Conservation (phyloP, 805 yeast species). For the Teunomyces tritomae region DNA sequence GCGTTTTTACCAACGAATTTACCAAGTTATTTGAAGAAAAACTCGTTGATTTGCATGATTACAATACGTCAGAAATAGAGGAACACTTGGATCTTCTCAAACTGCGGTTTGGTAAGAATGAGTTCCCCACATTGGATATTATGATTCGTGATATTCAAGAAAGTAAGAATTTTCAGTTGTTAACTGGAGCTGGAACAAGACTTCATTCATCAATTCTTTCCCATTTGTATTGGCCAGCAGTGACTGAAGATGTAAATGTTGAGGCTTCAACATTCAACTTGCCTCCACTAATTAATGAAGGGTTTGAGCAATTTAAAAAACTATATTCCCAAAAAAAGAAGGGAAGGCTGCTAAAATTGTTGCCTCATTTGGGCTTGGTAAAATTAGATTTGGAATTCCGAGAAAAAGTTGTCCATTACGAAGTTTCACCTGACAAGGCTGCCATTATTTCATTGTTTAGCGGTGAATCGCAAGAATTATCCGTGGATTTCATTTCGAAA, state of each 20-base stretch:
- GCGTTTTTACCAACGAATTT: constrained; percentile 63
- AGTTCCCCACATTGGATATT: constrained; percentile 69
- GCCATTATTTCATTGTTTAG: constrained; percentile 54
- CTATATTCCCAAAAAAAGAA: constrained; percentile 44
- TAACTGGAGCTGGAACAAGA: background rate
- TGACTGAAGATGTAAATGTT: constrained; percentile 26
- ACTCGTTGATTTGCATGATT: constrained; percentile 45
- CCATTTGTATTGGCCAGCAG: constrained; percentile 75
- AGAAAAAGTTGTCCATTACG: constrained; percentile 38
- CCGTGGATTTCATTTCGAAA: constrained; percentile 30
- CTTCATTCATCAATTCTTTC: constrained; percentile 68
- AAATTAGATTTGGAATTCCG: constrained; percentile 49
- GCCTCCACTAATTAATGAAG: constrained; percentile 45
- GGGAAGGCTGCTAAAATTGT: constrained; percentile 57
- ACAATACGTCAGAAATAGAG: constrained; percentile 38
- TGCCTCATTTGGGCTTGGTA: constrained; percentile 62
- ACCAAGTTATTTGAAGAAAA: constrained; percentile 56
- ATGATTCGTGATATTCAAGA: constrained; percentile 74
- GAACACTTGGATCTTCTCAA: constrained; percentile 54
- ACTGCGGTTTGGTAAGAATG: constrained; percentile 61
- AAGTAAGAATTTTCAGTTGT: constrained; percentile 46
- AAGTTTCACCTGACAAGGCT: constrained; percentile 71
- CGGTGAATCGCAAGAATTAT: constrained; percentile 27
- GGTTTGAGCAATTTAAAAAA: constrained; percentile 43
- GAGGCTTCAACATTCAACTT: constrained; percentile 41